Evolutionary conservation across 352 stramenopile genomes (phyloP).

Genomic region (Phytophthora meadii): DNA sequence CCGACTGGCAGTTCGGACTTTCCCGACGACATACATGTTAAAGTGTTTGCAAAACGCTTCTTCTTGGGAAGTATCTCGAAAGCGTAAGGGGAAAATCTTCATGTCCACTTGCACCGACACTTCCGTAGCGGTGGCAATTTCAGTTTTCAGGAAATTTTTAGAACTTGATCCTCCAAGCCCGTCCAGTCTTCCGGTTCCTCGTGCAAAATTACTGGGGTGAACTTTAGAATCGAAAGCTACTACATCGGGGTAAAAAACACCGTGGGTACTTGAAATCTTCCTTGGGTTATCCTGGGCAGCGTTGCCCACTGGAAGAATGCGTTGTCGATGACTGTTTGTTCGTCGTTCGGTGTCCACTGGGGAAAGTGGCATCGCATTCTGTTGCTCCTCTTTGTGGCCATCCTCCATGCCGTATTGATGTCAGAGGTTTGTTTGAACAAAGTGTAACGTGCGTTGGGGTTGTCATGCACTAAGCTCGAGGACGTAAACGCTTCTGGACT

Average conservation of each 20-base stretch:
- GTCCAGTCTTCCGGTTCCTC: background rate
- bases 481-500: constrained; percentile 7
- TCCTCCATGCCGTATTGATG: constrained; percentile 17
- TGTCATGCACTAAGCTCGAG: constrained; percentile 18
- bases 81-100: constrained; percentile 64
- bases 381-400: constrained; percentile 11
- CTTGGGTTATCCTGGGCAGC: constrained; percentile 35
- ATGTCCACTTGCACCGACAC: constrained; percentile 44
- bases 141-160: constrained; percentile 2
- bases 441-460: constrained; percentile 7
- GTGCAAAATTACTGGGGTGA: constrained; percentile 11
- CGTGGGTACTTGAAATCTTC: constrained; percentile 16
- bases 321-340: constrained; percentile 25
- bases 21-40: constrained; percentile 74
- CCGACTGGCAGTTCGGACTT: constrained; percentile 60
- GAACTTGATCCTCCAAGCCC: background rate
- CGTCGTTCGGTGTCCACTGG: constrained; percentile 13
- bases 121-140: constrained; percentile 4
- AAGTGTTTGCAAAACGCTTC: constrained; percentile 81
- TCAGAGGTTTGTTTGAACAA: background rate
- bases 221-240: constrained; percentile 6
- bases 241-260: constrained; percentile 3
- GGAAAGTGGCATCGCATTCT: constrained; percentile 9
- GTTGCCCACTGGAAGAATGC: constrained; percentile 46
- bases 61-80: constrained; percentile 65